Percentiles rank a stretch among this genome's conserved stretches.
These are phyloP conservation scores for Canavalia ensiformis DNA, from an alignment of 306 rosid genomes.

Conservation along the genomic window DNA sequence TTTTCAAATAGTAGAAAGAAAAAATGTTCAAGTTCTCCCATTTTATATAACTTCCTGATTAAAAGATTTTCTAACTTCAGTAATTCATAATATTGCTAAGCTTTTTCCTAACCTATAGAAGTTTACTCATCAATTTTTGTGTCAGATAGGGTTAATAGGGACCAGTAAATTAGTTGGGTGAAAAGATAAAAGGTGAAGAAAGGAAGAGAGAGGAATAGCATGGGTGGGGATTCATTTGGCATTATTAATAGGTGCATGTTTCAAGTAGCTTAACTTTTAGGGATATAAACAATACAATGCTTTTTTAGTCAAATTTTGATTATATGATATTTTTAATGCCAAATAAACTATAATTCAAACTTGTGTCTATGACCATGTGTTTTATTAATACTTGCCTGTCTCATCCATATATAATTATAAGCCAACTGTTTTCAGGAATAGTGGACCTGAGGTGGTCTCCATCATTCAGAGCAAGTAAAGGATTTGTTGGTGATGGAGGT, in stretches of 20 bases:
- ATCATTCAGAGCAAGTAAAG: neutral
- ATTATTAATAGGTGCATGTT: neutral
- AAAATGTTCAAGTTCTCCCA: conserved; percentile 5
- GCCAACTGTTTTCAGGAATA: neutral
- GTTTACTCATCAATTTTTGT: neutral
- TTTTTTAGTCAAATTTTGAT: neutral
- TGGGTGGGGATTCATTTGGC: neutral
- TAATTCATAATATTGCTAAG: neutral
- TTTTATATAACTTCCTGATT: neutral
- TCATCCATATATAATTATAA: conserved; percentile 24
- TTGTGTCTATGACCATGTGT: neutral
- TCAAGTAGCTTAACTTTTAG: neutral
- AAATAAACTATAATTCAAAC: conserved; percentile 1
- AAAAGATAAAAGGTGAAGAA: neutral
- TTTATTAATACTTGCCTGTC: neutral
- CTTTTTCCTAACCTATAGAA: neutral
- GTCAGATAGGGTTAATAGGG: neutral
- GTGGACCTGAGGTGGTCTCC: neutral
- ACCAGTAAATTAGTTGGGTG: neutral
- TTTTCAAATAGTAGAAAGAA: neutral
- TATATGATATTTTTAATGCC: neutral
- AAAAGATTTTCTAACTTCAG: neutral
- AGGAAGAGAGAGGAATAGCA: neutral
- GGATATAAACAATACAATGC: neutral
- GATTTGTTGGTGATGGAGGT: conserved; percentile 11